Base-by-base conservation (phyloP, 352 stramenopile species). In the Lagenidium giganteum region DNA sequence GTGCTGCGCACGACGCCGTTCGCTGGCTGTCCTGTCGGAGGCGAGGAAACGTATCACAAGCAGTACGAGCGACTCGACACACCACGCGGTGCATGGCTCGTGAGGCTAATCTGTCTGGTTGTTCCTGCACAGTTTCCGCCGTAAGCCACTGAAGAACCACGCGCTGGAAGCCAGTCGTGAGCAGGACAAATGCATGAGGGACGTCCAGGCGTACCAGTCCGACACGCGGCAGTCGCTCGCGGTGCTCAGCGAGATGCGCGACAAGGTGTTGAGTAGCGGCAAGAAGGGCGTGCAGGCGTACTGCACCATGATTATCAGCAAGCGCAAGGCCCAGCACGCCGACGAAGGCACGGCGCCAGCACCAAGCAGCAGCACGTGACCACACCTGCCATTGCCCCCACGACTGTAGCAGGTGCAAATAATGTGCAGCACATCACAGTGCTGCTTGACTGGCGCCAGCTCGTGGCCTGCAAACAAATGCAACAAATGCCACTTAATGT, bases 41-140 rank as follows among this genome's bases (percentile, higher is more conserved):
- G 83, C 7, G 73, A 89, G 37, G 83, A 87, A 28, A 94, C 81
- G n/a, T 92, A 75, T 41, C 69, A 76, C 55, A 83, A 82, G 50
- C 67, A 64, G 75, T 90, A 68, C 26, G 67, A 66, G 7, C 12
- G n/a, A n/a, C n/a, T n/a, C n/a, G n/a, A n/a, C n/a, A n/a, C n/a
- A n/a, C n/a, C n/a, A n/a, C n/a, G n/a, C n/a, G n/a, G n/a, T n/a
- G n/a, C n/a, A n/a, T n/a, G n/a, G n/a, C n/a, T 4, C 32, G 21
- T 34, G 1, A n/a, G 41, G 21, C 22, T 38, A 18, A 16, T 8
- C n/a, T 8, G 4, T 26, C 20, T 40, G 4, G 35, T 17, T 35
- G 5, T 40, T n/a, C n/a, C n/a, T 17, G 14, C 42, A 28, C 29
- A 87, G 74, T 43, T 85, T 78, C 27, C 64, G 58, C 7, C 50